These are phyloP conservation scores for Xylona heveae DNA, from an alignment of 495 filamentous ascomycete species.

Conservation along the genomic window DNA sequence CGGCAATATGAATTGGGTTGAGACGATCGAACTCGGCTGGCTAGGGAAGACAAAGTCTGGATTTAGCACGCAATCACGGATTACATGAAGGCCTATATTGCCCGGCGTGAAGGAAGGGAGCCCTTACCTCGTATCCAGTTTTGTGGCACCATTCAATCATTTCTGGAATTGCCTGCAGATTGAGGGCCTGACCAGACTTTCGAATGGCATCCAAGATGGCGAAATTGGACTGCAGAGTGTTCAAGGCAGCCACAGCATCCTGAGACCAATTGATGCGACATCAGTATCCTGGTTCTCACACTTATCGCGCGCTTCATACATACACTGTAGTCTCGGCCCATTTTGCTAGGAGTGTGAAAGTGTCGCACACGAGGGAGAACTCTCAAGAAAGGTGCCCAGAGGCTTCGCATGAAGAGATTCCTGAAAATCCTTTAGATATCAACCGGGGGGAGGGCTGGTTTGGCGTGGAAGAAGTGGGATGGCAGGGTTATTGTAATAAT, in stretches of 20 bases:
- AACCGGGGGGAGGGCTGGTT: no score
- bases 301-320: background rate
- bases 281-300: background rate
- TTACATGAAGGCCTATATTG: background rate
- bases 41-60: slow-evolving; percentile 23
- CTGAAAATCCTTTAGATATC: background rate
- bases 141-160: slow-evolving; percentile 55
- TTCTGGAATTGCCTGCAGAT: slow-evolving; percentile 46
- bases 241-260: slow-evolving; percentile 74
- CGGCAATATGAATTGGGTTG: slow-evolving; percentile 66
- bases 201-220: slow-evolving; percentile 52
- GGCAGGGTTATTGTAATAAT: no score
- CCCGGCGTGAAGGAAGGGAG: no score
- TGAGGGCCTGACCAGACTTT: slow-evolving; percentile 43
- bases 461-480: no score
- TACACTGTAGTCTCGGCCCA: slow-evolving; percentile 9
- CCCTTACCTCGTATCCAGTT: slow-evolving; percentile 60
- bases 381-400: no score
- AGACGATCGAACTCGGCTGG: slow-evolving; percentile 55
- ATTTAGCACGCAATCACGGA: background rate
- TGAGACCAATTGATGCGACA: slow-evolving; percentile 11
- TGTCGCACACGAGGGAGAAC: no score
- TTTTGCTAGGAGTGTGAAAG: no score
- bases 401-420: slow-evolving; percentile 6
- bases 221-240: slow-evolving; percentile 76